phyloP scores from a whole-genome alignment of 2,329 filamentous ascomycete genomes.

The Fusarium nematophilum region DNA sequence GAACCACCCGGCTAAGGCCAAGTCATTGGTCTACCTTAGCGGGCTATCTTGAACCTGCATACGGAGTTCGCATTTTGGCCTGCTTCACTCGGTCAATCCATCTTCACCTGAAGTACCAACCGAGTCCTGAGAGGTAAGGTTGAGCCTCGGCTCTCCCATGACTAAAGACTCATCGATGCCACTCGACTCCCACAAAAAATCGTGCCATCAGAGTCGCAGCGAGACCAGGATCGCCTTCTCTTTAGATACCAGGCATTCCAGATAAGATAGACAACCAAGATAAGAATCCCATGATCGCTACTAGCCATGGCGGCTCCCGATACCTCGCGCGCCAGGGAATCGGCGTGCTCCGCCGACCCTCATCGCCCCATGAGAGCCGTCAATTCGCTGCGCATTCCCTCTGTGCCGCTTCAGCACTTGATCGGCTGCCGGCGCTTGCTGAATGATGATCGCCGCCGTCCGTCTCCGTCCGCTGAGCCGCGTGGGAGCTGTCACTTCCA shows the following conservation, averaged over 20 bases:
- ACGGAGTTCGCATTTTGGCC: neutral
- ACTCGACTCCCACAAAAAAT: constrained; percentile 3
- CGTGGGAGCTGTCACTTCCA: constrained; percentile 20
- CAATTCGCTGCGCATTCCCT: constrained; percentile 32
- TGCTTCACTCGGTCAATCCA: neutral
- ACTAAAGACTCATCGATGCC: neutral
- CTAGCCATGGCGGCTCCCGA: constrained; percentile 34
- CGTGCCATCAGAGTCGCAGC: constrained; percentile 31
- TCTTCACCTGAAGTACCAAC: neutral
- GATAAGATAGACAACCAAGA: constrained; percentile 31
- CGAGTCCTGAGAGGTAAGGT: neutral
- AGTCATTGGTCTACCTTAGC: too few species aligned
- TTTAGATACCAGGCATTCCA: neutral
- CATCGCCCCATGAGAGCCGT: constrained; percentile 37
- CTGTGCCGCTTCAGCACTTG: neutral
- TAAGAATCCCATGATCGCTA: constrained; percentile 20
- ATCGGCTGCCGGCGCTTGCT: constrained; percentile 39
- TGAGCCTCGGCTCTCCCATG: constrained; percentile 3
- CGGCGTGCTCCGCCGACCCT: constrained; percentile 45
- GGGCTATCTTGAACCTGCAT: too few species aligned
- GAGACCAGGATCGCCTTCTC: constrained; percentile 1
- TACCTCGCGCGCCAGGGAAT: constrained; percentile 34
- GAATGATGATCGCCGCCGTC: constrained; percentile 38
- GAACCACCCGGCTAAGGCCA: too few species aligned
- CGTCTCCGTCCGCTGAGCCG: constrained; percentile 36